Base-by-base conservation (phyloP, 768 basidiomycete species). In the Nidularia pulvinata region DNA sequence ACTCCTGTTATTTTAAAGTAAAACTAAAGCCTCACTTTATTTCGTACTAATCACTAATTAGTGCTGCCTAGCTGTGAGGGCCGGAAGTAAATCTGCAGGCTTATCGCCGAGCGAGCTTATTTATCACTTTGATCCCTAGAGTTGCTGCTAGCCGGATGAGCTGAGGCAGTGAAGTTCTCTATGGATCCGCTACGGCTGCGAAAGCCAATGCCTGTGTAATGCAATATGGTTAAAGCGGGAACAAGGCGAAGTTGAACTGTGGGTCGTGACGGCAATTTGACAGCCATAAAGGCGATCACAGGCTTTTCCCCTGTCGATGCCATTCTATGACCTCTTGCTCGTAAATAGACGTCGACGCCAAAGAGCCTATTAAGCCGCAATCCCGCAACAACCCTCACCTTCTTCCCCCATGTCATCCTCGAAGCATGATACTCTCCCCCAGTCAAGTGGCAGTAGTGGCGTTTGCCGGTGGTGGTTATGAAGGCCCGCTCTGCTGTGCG, bases 171-270 rank as follows among this genome's bases (percentile, higher is more conserved):
- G 25, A 25, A 25, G 25, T 4, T 25, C 25, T 4, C 25, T 25
- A 4, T 1, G 25, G 25, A 25, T 25, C 25, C 25, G 4, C 25
- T 25, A 4, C 25, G 4, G 25, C 25, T 25, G 25, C 25, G 25
- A n/a, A 25, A 25, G 25, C 25, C 25, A 4, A 25, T 25, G 25
- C 25, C 61, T 52, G 61, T 49, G 46, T 63, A 59, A 63, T 57
- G 55, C 48, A 55, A 61, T 59, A 59, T 56, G 55, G 53, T 59
- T 58, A 43, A 63, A 63, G 61, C 35, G 50, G 60, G 62, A 63
- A 63, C 62, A 63, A 63, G 45, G 45, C 5, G 10, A 25, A 25
- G 25, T 25, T 25, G 25, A 25, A 25, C 25, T n/a, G 45, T 10
- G 13, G 5, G 16, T 16, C 13, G 45, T 46, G 3, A 46, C 51